Conservation (phyloP, 768 basidiomycete species). For the Naganishia vishniacii region DNA sequence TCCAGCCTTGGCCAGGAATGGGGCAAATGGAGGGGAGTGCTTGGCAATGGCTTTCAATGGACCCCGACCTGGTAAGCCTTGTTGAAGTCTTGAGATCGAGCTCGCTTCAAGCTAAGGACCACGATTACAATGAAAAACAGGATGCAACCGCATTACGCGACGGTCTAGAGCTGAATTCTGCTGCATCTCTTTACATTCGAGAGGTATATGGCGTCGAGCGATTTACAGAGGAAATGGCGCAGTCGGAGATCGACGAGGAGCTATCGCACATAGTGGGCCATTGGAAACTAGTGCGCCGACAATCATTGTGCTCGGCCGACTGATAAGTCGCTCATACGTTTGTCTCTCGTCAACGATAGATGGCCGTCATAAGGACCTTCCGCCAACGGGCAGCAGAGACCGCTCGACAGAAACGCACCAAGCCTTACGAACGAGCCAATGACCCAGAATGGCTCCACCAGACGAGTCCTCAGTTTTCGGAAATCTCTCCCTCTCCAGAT, state of each 20-base stretch:
- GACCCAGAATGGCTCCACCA: too few relatives aligned
- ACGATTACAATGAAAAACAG: neutral
- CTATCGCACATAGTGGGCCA: neutral
- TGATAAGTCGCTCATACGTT: too few relatives aligned
- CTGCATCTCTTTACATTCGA: neutral
- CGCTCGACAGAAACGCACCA: too few relatives aligned
- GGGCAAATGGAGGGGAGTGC: neutral
- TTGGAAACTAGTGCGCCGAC: neutral
- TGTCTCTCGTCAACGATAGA: neutral
- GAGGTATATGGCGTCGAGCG: neutral
- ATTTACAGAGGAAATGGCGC: neutral
- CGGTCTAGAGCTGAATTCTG: slow-evolving; percentile 4
- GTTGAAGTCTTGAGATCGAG: neutral
- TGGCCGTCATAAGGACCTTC: neutral
- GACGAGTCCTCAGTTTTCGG: neutral
- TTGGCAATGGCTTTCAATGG: neutral
- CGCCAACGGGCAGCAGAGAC: neutral
- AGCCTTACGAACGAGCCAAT: too few relatives aligned
- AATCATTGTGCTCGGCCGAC: neutral
- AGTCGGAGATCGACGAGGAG: neutral
- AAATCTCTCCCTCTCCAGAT: neutral
- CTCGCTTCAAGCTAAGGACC: too few relatives aligned
- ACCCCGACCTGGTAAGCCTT: neutral
- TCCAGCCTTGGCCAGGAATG: neutral
- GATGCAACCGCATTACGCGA: neutral